Percentiles rank a stretch among this genome's conserved stretches.
phyloP scores from a whole-genome alignment of 805 yeast genomes.

The Blastobotrys robertii region DNA sequence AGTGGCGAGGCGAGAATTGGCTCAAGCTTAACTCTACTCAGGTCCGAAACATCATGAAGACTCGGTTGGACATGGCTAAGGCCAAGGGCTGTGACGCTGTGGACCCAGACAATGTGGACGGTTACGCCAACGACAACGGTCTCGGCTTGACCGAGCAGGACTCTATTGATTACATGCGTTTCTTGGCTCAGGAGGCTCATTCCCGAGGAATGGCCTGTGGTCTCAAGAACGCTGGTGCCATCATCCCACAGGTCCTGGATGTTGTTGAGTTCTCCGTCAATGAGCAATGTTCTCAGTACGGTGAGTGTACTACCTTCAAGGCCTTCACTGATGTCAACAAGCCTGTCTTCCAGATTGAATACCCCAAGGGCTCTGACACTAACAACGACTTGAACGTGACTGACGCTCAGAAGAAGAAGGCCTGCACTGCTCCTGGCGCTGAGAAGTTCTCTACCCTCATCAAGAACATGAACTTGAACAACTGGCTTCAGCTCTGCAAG shows the following conservation, averaged over 20 bases:
- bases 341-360: conserved; percentile 24
- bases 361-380: conserved; percentile 18
- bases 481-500: conserved; percentile 15
- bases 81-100: conserved; percentile 23
- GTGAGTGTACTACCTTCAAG: conserved; percentile 18
- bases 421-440: conserved; percentile 1
- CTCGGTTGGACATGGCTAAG: conserved; percentile 18
- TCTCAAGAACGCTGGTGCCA: conserved; percentile 22
- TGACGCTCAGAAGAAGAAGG: conserved; percentile 7
- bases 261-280: conserved; percentile 23
- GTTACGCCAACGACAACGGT: conserved; percentile 25
- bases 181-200: conserved; percentile 18
- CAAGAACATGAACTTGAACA: conserved; percentile 21
- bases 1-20: conserved; percentile 27
- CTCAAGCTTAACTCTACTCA: conserved; percentile 16
- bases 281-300: conserved; percentile 24
- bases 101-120: conserved; percentile 27
- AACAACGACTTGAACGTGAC: conserved; percentile 6
- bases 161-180: conserved; percentile 19
- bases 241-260: conserved; percentile 17
- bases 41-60: conserved; percentile 19
- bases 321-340: conserved; percentile 15
- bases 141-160: conserved; percentile 19
- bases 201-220: conserved; percentile 19
- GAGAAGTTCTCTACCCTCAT: conserved; percentile 18